Base-by-base conservation (phyloP, 73 alveolate species). In the Effrenium voratum region DNA sequence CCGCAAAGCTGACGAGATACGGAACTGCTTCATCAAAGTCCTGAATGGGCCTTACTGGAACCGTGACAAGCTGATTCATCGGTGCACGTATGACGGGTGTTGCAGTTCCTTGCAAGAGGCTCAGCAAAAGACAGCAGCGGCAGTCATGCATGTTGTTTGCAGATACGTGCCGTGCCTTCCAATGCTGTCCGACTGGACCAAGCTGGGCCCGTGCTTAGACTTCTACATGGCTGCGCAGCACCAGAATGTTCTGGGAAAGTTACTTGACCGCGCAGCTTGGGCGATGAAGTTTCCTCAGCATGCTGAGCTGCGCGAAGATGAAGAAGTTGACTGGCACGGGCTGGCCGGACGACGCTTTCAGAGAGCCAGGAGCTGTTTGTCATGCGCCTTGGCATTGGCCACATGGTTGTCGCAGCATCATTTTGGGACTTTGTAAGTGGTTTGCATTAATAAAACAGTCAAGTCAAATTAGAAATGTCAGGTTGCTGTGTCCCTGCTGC, bases 321-420 rank as follows among this genome's bases (percentile, higher is more conserved):
- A 15, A 34, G 32, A 77, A 41, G 19, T 77, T 16, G 87, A 77
- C 6, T 77, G 87, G 87, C 57, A 41, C 1, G 43, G 24, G 60
- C 87, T 77, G 8, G 87, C 87, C 12, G 87, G 87, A 10, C n/a
- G 87, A 15, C 57, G 87, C 15, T 41, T 77, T 41, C 63, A 40
- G 26, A 40, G 87, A 19, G 3, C 36, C 8, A 8, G 87, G 0
- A 43, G 16, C 1, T 5, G 26, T 19, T 22, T 77, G 63, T 10
- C 41, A 3, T 77, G 59, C 63, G 22, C 15, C 76, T 63, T 26
- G 76, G 63, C 63, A n/a, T n/a, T n/a, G n/a, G n/a, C n/a, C n/a
- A n/a, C n/a, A n/a, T n/a, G n/a, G n/a, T n/a, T n/a, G n/a, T n/a
- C 19, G 63, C 63, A 8, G 19, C 19, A 12, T 52, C 63, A 52